Percentiles rank a stretch among this genome's conserved stretches.
phyloP scores from a whole-genome alignment of 2,329 filamentous ascomycete genomes.

The Sclerotinia subarctica region DNA sequence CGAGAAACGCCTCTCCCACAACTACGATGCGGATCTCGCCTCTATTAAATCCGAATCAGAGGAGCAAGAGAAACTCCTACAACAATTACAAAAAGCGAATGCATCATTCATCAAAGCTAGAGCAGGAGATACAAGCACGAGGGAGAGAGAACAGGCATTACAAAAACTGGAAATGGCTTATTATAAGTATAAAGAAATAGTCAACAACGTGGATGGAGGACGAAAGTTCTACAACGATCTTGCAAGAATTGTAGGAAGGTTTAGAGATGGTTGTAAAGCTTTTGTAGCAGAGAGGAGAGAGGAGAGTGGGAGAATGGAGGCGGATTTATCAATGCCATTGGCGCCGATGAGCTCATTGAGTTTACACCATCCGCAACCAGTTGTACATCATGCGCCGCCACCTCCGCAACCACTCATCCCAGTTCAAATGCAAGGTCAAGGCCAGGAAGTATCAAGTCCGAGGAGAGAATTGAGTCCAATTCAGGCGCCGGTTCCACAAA shows the following conservation, averaged over 20 bases:
- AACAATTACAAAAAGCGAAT: conserved; percentile 71
- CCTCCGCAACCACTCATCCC: conserved; percentile 36
- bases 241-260: conserved; percentile 78
- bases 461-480: conserved; percentile 11
- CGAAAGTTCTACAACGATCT: conserved; percentile 97
- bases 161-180: conserved; percentile 89
- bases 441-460: neutral
- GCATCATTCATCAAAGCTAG: conserved; percentile 70
- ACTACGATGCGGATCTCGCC: conserved; percentile 76
- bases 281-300: conserved; percentile 79
- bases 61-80: conserved; percentile 71
- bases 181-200: conserved; percentile 93
- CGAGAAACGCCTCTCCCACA: conserved; percentile 67
- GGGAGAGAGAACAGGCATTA: conserved; percentile 79
- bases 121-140: conserved; percentile 55
- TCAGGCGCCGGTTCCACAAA: conserved; percentile 20
- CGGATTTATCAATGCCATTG: conserved; percentile 24
- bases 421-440: neutral
- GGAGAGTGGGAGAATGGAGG: conserved; percentile 76
- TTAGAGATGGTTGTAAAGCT: conserved; percentile 73
- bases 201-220: conserved; percentile 85
- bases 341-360: conserved; percentile 8
- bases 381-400: conserved; percentile 31
- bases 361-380: conserved; percentile 32
- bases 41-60: conserved; percentile 66